Conservation (phyloP, 140 eudicot species). For the Ambrosia hybrid region DNA sequence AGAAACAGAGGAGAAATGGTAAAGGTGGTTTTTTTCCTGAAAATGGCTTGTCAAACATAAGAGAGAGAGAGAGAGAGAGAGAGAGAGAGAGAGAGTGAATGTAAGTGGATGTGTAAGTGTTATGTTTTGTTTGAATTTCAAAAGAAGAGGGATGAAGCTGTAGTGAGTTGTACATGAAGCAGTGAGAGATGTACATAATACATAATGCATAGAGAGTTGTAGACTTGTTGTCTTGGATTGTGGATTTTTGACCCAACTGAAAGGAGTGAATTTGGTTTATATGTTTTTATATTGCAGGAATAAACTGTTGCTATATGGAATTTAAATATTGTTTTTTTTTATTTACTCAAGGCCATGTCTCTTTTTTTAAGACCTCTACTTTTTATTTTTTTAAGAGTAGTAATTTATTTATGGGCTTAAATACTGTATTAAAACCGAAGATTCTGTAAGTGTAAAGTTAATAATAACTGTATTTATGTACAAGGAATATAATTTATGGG, state of each 20-base stretch:
- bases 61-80: conserved; percentile 25
- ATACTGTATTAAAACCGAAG: not conserved
- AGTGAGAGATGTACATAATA: not conserved
- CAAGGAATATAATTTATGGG: too few relatives aligned
- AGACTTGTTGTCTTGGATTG: conserved; percentile 22
- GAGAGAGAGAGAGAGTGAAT: not conserved
- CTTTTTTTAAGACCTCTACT: not conserved
- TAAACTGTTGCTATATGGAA: conserved; percentile 31
- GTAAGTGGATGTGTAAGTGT: conserved; percentile 12
- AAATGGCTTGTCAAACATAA: conserved; percentile 40
- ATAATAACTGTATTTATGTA: too few relatives aligned
- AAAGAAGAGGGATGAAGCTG: not conserved
- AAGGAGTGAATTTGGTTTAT: conserved; percentile 22
- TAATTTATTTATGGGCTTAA: not conserved
- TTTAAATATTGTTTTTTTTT: not conserved
- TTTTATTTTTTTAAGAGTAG: not conserved
- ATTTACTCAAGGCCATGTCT: conserved; percentile 16
- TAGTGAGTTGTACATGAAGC: conserved; percentile 18
- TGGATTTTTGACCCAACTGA: conserved; percentile 16
- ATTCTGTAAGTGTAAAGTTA: not conserved
- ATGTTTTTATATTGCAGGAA: conserved; percentile 20
- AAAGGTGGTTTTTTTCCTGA: conserved; percentile 34
- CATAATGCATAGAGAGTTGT: not conserved
- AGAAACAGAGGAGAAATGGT: conserved; percentile 20
- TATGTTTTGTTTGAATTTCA: conserved; percentile 28